These are phyloP conservation scores for Emergomyces pasteurianus DNA, from an alignment of 2,329 filamentous ascomycete species.

Conservation along the genomic window DNA sequence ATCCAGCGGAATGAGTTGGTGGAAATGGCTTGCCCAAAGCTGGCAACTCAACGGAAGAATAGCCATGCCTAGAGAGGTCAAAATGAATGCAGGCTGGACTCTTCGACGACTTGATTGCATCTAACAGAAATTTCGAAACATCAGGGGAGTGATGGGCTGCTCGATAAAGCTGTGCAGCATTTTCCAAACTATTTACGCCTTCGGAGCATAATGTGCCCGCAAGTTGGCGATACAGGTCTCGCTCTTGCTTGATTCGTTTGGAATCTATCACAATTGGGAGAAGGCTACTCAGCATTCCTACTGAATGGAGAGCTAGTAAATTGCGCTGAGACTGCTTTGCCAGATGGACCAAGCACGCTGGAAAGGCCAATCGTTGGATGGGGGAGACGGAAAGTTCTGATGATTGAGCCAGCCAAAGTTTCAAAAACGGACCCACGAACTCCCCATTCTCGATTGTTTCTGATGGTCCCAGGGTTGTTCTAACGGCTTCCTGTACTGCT, in stretches of 20 bases:
- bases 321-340: constrained; percentile 55
- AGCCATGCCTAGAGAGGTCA: constrained; percentile 77
- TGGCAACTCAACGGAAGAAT: constrained; percentile 78
- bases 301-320: constrained; percentile 57
- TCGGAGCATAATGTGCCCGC: constrained; percentile 58
- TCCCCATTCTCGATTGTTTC: constrained; percentile 34
- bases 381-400: constrained; percentile 38
- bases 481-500: constrained; percentile 15
- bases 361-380: constrained; percentile 43
- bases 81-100: constrained; percentile 84
- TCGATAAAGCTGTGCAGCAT: constrained; percentile 66
- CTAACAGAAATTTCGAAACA: constrained; percentile 58
- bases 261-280: constrained; percentile 51
- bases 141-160: constrained; percentile 40
- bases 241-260: constrained; percentile 44
- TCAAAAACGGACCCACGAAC: constrained; percentile 26
- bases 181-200: constrained; percentile 68
- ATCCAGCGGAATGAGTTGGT: constrained; percentile 64
- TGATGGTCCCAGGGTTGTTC: constrained; percentile 27
- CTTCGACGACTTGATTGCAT: constrained; percentile 61
- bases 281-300: constrained; percentile 56
- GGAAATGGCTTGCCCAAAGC: constrained; percentile 80
- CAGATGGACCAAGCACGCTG: constrained; percentile 50
- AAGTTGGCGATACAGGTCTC: constrained; percentile 49
- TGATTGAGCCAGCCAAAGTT: constrained; percentile 46